These are phyloP conservation scores for Parietichytrium sp. DNA, from an alignment of 108 stramenopile species.

Conservation along the genomic window DNA sequence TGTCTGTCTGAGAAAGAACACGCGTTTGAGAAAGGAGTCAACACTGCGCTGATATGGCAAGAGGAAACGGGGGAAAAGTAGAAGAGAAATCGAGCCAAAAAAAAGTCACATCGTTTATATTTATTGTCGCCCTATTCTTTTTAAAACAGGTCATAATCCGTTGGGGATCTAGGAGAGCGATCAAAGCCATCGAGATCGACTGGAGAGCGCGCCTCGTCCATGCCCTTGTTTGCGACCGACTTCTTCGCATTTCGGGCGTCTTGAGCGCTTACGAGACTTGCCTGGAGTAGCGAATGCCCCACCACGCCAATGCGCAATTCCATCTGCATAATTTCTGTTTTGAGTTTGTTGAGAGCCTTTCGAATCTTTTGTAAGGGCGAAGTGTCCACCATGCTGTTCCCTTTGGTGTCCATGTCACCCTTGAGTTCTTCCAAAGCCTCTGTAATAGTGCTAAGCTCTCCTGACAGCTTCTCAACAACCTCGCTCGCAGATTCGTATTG, in stretches of 20 bases:
- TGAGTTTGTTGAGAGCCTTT: slow-evolving; percentile 58
- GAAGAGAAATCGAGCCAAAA: too few species aligned
- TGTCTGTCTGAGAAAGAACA: too few species aligned
- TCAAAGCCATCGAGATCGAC: too few species aligned
- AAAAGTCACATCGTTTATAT: too few species aligned
- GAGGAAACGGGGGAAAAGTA: too few species aligned
- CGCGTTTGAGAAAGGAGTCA: too few species aligned
- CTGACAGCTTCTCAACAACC: slow-evolving; percentile 49
- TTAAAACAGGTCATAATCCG: too few species aligned
- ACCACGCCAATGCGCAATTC: slow-evolving; percentile 69
- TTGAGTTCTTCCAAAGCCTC: slow-evolving; percentile 64
- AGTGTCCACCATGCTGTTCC: slow-evolving; percentile 64
- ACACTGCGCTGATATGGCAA: too few species aligned
- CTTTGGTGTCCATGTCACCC: slow-evolving; percentile 58
- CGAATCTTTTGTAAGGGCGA: slow-evolving; percentile 67
- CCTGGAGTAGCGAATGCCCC: slow-evolving; percentile 57
- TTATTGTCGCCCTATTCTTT: too few species aligned
- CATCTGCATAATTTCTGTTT: slow-evolving; percentile 62
- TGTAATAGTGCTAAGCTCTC: slow-evolving; percentile 49
- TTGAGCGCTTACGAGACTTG: slow-evolving; percentile 34
- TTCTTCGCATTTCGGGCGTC: not conserved
- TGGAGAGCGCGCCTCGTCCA: too few species aligned
- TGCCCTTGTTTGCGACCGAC: too few species aligned
- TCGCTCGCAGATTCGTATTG: not conserved
- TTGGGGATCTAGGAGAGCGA: too few species aligned